Conservation (phyloP, 2,329 filamentous ascomycete genomes). For the Gnomoniopsis smithogilvyi region DNA sequence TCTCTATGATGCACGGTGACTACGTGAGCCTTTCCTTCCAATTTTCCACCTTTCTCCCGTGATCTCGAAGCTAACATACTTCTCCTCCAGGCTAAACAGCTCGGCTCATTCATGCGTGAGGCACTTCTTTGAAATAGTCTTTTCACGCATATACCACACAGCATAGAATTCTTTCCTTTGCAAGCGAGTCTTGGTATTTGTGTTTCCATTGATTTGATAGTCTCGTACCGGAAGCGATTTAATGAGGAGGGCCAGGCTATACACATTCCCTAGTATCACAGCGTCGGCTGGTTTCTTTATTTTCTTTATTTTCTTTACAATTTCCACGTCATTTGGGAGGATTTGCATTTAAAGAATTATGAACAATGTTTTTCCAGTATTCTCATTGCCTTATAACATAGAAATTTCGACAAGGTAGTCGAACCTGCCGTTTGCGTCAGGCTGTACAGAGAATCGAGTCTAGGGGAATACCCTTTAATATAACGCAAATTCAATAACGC, state of each 20-base stretch:
- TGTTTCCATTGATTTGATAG: not conserved
- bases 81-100: conserved; percentile 32
- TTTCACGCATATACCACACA: too few relatives aligned
- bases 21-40: conserved; percentile 27
- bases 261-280: not conserved
- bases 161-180: not conserved
- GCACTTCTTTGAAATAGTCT: conserved; percentile 26
- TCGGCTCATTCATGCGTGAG: conserved; percentile 32
- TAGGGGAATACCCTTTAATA: too few relatives aligned
- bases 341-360: too few relatives aligned
- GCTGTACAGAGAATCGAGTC: too few relatives aligned
- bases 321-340: too few relatives aligned
- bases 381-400: not conserved
- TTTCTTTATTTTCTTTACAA: too few relatives aligned
- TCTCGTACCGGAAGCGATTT: not conserved
- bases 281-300: too few relatives aligned
- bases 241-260: not conserved
- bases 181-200: not conserved
- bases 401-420: too few relatives aligned
- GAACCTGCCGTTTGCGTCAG: too few relatives aligned
- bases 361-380: not conserved
- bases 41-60: not conserved
- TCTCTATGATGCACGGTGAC: conserved; percentile 70
- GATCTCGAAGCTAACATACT: not conserved
- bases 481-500: too few relatives aligned